phyloP scores from a whole-genome alignment of 1,139 yeast species.

The Yamadazyma taylorii region DNA sequence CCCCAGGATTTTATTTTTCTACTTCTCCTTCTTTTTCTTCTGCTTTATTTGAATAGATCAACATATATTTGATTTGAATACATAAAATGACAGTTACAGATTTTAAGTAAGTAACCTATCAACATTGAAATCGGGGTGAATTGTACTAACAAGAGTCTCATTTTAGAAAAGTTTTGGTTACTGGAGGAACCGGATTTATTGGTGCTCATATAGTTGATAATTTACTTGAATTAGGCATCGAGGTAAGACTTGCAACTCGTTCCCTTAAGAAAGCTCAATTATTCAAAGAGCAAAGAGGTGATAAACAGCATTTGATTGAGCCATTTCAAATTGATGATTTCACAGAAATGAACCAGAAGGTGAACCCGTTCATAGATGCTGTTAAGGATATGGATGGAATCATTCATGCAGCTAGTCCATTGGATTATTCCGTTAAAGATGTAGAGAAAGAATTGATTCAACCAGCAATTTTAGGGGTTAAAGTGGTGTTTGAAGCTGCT shows the following conservation, averaged over 20 bases:
- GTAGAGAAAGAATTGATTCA: conserved; percentile 23
- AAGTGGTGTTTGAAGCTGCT: conserved; percentile 25
- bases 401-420: conserved; percentile 22
- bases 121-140: too few relatives aligned
- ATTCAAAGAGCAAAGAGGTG: conserved; percentile 17
- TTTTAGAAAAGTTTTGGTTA: conserved; percentile 38
- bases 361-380: conserved; percentile 19
- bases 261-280: conserved; percentile 26
- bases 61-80: too few relatives aligned
- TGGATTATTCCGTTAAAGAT: conserved; percentile 18
- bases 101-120: conserved; percentile 13
- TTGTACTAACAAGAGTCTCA: too few relatives aligned
- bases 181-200: conserved; percentile 61
- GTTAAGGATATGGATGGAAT: conserved; percentile 21
- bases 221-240: conserved; percentile 23
- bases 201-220: conserved; percentile 41
- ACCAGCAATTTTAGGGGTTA: conserved; percentile 26
- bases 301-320: conserved; percentile 16
- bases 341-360: conserved; percentile 13
- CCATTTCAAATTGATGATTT: conserved; percentile 20
- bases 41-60: too few relatives aligned
- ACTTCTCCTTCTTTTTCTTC: too few relatives aligned
- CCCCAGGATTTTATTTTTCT: background rate
- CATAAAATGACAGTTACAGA: conserved; percentile 12
- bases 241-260: conserved; percentile 33